phyloP scores from a whole-genome alignment of 2,329 filamentous ascomycete species.

The Amylocarpus encephaloides region DNA sequence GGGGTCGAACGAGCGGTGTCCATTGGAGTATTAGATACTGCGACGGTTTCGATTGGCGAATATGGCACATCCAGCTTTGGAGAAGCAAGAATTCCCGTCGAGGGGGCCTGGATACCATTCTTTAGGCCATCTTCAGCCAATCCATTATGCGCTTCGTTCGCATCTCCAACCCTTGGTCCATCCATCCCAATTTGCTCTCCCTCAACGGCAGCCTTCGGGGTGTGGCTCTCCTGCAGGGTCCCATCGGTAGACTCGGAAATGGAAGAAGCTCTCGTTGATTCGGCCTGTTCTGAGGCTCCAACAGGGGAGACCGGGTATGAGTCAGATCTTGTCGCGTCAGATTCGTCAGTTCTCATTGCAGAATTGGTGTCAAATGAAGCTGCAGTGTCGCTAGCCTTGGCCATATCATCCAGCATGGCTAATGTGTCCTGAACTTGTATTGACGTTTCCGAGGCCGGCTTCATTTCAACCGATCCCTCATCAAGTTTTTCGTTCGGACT shows the following conservation, averaged over 20 bases:
- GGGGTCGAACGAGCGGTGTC: no score
- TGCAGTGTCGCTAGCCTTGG: constrained; percentile 44
- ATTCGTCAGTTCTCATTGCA: constrained; percentile 28
- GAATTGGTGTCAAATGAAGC: constrained; percentile 44
- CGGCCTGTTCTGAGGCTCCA: constrained; percentile 44
- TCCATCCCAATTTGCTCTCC: constrained; percentile 1
- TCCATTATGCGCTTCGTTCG: neutral
- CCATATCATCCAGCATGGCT: constrained; percentile 29
- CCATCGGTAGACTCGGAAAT: constrained; percentile 58
- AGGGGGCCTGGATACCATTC: no score
- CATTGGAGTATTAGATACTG: no score
- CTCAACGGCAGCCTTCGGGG: constrained; percentile 7
- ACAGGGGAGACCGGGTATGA: constrained; percentile 32
- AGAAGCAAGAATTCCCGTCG: no score
- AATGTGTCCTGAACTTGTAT: constrained; percentile 24
- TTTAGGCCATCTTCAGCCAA: neutral
- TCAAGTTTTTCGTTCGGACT: constrained; percentile 4
- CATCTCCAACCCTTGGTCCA: neutral
- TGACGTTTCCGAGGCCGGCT: constrained; percentile 10
- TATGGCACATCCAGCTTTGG: no score
- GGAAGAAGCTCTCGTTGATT: constrained; percentile 58
- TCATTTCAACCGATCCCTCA: constrained; percentile 7
- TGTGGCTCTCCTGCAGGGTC: constrained; percentile 38
- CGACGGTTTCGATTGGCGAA: no score
- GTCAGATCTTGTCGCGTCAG: constrained; percentile 44